phyloP scores from a whole-genome alignment of 2,329 filamentous ascomycete genomes.

The Rhinocladiella mackenziei region DNA sequence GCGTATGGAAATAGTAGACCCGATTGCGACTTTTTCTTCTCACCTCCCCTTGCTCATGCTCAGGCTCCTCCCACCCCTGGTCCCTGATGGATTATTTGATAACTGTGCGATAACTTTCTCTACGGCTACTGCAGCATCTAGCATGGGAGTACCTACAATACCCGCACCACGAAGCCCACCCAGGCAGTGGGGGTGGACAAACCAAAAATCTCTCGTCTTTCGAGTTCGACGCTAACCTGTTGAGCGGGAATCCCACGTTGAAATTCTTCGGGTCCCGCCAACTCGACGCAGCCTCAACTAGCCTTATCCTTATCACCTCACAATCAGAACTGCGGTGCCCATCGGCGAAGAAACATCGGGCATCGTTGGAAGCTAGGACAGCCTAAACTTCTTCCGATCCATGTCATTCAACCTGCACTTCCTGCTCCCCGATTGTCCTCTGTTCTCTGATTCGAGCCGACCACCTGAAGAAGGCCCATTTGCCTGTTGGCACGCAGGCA shows the following conservation, averaged over 20 bases:
- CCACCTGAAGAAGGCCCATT: slow-evolving; percentile 18
- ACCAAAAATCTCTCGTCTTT: slow-evolving; percentile 1
- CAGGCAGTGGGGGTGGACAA: not conserved
- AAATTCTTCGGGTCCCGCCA: slow-evolving; percentile 16
- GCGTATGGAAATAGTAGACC: no score
- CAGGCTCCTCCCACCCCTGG: no score
- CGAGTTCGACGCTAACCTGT: slow-evolving; percentile 7
- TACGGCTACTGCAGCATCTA: no score
- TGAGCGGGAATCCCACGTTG: slow-evolving; percentile 25
- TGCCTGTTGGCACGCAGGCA: slow-evolving; percentile 17
- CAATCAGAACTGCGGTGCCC: slow-evolving; percentile 10
- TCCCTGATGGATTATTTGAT: no score
- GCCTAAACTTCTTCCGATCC: slow-evolving; percentile 23
- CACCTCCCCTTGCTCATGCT: no score
- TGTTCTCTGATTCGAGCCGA: slow-evolving; percentile 22
- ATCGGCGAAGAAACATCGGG: slow-evolving; percentile 18
- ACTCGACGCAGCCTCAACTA: slow-evolving; percentile 14
- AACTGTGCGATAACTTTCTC: no score
- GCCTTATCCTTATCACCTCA: slow-evolving; percentile 19
- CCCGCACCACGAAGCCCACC: no score
- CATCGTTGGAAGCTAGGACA: slow-evolving; percentile 24
- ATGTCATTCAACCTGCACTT: slow-evolving; percentile 21
- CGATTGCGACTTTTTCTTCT: no score
- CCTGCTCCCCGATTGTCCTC: slow-evolving; percentile 20
- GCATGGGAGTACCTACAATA: no score